Conservation (phyloP, 2,329 filamentous ascomycete species). For the Helicocarpus griseus region DNA sequence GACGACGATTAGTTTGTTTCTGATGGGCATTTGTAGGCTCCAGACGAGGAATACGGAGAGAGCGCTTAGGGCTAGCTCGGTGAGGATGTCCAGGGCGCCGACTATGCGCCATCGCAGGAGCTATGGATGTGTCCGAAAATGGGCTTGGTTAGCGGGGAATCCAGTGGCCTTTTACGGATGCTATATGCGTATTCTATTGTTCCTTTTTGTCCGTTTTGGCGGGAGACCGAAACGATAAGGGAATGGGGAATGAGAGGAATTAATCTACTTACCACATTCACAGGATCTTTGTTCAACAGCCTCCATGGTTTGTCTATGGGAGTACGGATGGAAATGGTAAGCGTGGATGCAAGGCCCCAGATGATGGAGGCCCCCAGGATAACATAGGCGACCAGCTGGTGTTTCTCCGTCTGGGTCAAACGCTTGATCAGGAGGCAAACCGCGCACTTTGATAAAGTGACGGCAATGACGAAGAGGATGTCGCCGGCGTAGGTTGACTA, state of each 20-base stretch:
- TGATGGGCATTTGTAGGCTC: slow-evolving; percentile 24
- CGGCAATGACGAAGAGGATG: slow-evolving; percentile 33
- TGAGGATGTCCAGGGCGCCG: slow-evolving; percentile 25
- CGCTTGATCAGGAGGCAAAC: slow-evolving; percentile 36
- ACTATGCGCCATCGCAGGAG: slow-evolving; percentile 26
- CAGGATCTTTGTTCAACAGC: no score
- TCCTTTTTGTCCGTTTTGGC: no score
- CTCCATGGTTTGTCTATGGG: no score
- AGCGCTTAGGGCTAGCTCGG: slow-evolving; percentile 24
- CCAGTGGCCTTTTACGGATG: no score
- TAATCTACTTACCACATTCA: no score
- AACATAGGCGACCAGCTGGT: slow-evolving; percentile 27
- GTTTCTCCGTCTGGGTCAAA: slow-evolving; percentile 34
- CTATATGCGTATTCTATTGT: no score
- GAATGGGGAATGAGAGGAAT: no score
- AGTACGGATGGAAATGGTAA: slow-evolving; percentile 31
- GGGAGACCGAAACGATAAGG: no score
- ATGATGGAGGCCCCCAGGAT: slow-evolving; percentile 28
- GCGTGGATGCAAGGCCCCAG: slow-evolving; percentile 31
- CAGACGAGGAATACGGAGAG: slow-evolving; percentile 22
- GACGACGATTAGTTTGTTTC: slow-evolving; percentile 23
- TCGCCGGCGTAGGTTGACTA: no score
- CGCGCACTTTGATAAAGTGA: slow-evolving; percentile 35
- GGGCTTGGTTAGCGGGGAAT: no score
- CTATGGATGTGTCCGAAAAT: slow-evolving; percentile 10